These are phyloP conservation scores for Plasmodium berghei DNA, from an alignment of 169 alveolate species.

Conservation along the genomic window DNA sequence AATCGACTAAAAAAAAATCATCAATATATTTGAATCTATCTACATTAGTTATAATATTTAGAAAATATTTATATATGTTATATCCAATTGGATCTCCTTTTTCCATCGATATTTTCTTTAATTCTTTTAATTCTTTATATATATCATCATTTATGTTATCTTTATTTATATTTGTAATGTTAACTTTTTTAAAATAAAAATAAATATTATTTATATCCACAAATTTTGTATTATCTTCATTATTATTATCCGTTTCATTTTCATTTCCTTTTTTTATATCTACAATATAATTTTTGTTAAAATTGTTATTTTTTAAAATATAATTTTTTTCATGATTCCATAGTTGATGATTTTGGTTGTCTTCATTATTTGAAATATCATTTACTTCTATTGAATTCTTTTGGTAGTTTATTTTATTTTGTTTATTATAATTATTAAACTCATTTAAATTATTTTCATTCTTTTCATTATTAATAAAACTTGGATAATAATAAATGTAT, in stretches of 20 bases:
- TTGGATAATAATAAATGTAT: constrained; percentile 51
- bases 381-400: no score
- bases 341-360: neutral
- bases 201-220: constrained; percentile 64
- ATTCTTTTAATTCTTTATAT: constrained; percentile 50
- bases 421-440: neutral
- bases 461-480: neutral
- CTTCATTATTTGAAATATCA: neutral
- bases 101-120: constrained; percentile 42
- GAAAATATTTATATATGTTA: constrained; percentile 65
- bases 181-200: constrained; percentile 74
- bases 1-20: constrained; percentile 59
- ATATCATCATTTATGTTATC: constrained; percentile 72
- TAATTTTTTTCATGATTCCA: neutral
- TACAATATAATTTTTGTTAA: neutral
- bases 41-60: constrained; percentile 68
- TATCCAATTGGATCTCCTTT: constrained; percentile 58
- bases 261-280: neutral
- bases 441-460: neutral
- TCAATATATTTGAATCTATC: constrained; percentile 70
- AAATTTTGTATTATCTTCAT: constrained; percentile 5
- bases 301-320: neutral
- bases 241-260: neutral
- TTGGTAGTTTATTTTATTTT: constrained; percentile 11
- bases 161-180: constrained; percentile 69